Base-by-base conservation (phyloP, 2,329 filamentous ascomycete species). In the Penicillium hesseltinei region DNA sequence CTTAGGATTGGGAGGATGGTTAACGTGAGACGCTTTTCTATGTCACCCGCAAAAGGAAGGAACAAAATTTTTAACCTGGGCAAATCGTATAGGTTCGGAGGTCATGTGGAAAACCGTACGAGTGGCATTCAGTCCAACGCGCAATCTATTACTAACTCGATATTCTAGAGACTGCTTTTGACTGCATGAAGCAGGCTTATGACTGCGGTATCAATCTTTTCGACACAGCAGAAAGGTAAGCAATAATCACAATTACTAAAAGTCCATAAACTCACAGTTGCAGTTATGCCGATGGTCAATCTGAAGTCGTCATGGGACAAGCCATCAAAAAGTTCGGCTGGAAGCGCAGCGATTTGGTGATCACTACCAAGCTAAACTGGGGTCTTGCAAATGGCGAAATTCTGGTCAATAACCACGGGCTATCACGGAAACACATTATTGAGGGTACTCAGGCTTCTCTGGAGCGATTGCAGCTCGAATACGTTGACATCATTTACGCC, bases 401-500 rank as follows among this genome's bases (percentile, higher is more conserved):
- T n/a, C 36, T 39, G n/a, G 17, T 39, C 9, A 90, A 90, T 75
- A 88, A 88, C 73, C 77, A 80, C 58, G 87, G 88, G 4, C 80
- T 90, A n/a, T 88, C 84, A 3, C 80, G 86, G 44, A 90, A 90
- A 72, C 87, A 90, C 73, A 78, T 90, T 46, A 77, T 90, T 59
- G 87, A 90, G 74, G 88, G 86, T 23, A 81, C 84, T 51, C 78
- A 83, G 42, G 79, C 78, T 19, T 83, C 83, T 6, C 78, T 90
- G 29, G 75, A 84, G 66, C 81, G 87, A 33, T 77, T 89, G 54
- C 78, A 88, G 64, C 80, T 84, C 56, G 82, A 83, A 29, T 90
- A 90, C 67, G 86, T 90, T 35, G 88, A 90, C 69, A 77, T 90
- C 52, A 79, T 90, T 64, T 89, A 87, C 70, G 86, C 87, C n/a